These are phyloP conservation scores for Pichia kudriavzevii DNA, from an alignment of 1,139 yeast species.

Conservation along the genomic window DNA sequence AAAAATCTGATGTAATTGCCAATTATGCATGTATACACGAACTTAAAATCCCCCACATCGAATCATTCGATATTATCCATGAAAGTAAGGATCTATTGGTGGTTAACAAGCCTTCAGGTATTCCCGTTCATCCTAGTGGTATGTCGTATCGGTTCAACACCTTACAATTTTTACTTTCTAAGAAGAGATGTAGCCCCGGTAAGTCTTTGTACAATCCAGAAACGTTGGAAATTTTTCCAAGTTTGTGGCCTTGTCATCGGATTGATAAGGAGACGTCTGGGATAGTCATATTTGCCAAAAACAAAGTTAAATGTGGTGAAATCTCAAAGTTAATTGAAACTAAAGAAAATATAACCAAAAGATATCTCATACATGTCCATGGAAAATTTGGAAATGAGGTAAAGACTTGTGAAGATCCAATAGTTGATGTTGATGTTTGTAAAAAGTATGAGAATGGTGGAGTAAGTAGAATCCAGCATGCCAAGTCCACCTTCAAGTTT, in stretches of 20 bases:
- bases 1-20: conserved; percentile 7
- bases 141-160: conserved; percentile 32
- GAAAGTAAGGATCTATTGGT: conserved; percentile 46
- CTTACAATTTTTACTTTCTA: conserved; percentile 8
- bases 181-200: neutral
- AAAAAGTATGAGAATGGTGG: conserved; percentile 22
- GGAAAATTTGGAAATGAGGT: conserved; percentile 45
- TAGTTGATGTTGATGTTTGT: conserved; percentile 17
- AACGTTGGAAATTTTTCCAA: conserved; percentile 23
- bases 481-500: conserved; percentile 34
- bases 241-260: conserved; percentile 52
- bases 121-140: conserved; percentile 75
- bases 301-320: conserved; percentile 32
- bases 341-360: conserved; percentile 33
- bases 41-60: conserved; percentile 8
- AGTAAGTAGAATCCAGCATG: conserved; percentile 24
- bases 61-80: conserved; percentile 23
- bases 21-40: conserved; percentile 17
- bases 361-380: conserved; percentile 51
- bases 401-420: conserved; percentile 14
- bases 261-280: conserved; percentile 72
- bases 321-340: conserved; percentile 19
- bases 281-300: conserved; percentile 49
- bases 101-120: conserved; percentile 65
- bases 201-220: neutral